phyloP scores from a whole-genome alignment of 192 early-diverging fungal genomes.

The Jimgerdemannia lactiflua region DNA sequence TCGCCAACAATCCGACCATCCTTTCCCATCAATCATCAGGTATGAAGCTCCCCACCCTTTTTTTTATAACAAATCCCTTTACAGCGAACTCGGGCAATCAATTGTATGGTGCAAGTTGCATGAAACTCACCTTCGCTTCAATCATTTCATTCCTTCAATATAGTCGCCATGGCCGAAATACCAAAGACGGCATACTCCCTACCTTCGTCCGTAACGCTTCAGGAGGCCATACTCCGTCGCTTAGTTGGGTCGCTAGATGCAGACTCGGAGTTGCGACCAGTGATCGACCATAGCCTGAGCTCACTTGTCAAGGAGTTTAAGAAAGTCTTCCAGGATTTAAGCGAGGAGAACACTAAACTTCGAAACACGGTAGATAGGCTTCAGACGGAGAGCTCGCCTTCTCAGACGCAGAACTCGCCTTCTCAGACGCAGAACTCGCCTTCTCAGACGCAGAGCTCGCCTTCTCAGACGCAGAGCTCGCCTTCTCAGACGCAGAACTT shows the following conservation, averaged over 20 bases:
- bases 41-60: too few species aligned
- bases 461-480: background rate
- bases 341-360: background rate
- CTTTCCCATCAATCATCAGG: too few species aligned
- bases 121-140: too few species aligned
- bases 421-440: background rate
- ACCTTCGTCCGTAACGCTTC: too few species aligned
- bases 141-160: too few species aligned
- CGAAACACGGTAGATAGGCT: background rate
- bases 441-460: background rate
- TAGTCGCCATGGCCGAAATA: too few species aligned
- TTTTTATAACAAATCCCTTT: too few species aligned
- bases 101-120: too few species aligned
- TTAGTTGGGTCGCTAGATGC: background rate
- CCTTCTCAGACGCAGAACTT: too few species aligned
- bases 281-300: background rate
- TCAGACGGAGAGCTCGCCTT: background rate
- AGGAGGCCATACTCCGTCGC: background rate
- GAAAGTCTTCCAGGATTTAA: background rate
- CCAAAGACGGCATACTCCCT: too few species aligned
- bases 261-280: background rate
- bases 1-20: too few species aligned
- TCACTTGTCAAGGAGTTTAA: background rate
- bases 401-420: background rate
- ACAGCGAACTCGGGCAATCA: too few species aligned